A percentile compares a stretch with the other conserved stretches of the same genome.
Evolutionary conservation across 306 rosid species (phyloP).

Genomic region (Castanospermum australe): DNA sequence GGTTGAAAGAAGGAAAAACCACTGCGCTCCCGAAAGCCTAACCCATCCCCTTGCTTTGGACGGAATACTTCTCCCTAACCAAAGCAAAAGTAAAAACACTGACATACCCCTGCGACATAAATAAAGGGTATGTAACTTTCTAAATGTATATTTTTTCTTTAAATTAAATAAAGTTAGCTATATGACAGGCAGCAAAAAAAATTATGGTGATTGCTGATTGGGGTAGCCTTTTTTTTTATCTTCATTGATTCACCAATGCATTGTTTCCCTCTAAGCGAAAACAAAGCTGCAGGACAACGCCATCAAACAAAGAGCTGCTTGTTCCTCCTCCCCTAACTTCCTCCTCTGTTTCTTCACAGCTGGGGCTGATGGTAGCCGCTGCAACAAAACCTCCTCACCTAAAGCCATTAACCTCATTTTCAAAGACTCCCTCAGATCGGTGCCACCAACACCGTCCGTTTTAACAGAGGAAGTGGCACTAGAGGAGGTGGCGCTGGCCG

Average conservation of each 20-base stretch:
- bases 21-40: too few species aligned
- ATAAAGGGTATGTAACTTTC: not conserved
- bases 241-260: too few species aligned
- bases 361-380: conserved; percentile 18
- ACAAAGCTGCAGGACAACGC: conserved; percentile 61
- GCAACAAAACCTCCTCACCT: conserved; percentile 38
- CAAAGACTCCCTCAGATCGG: conserved; percentile 20
- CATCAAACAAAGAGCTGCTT: conserved; percentile 74
- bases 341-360: conserved; percentile 46
- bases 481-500: too few species aligned
- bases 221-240: not conserved
- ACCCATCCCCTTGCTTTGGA: not conserved
- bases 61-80: not conserved
- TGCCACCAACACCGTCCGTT: not conserved
- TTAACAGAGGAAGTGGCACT: too few species aligned
- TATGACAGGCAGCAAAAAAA: not conserved
- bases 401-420: conserved; percentile 36
- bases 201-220: not conserved
- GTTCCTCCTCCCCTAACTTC: conserved; percentile 70
- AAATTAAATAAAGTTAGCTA: not conserved
- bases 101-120: conserved; percentile 4
- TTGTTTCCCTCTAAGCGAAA: conserved; percentile 30
- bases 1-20: not conserved
- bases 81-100: not conserved
- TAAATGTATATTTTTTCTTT: too few species aligned